Evolutionary conservation across 1,284 basidiomycete species (phyloP).

Genomic region (Ganoderma leucocontextum): DNA sequence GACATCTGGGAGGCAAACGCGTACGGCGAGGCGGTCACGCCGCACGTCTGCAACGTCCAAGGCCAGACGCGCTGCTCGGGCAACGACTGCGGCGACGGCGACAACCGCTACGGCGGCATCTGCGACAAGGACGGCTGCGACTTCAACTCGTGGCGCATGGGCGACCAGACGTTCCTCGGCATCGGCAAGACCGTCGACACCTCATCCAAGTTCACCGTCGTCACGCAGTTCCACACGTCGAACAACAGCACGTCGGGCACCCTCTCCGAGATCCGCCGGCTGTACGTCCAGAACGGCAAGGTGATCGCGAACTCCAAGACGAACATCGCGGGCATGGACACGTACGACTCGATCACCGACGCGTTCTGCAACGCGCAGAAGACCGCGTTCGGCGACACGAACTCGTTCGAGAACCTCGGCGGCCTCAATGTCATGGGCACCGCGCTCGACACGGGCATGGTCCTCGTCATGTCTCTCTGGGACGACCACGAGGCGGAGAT

Average conservation of each 20-base stretch:
- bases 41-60: constrained; percentile 53
- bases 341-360: constrained; percentile 48
- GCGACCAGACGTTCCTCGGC: constrained; percentile 56
- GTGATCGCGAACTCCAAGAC: constrained; percentile 59
- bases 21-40: constrained; percentile 54
- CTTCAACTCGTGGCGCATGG: constrained; percentile 65
- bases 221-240: constrained; percentile 58
- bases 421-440: constrained; percentile 54
- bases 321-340: constrained; percentile 50
- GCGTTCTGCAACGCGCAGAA: constrained; percentile 49
- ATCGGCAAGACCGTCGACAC: constrained; percentile 56
- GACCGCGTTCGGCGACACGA: constrained; percentile 47
- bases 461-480: constrained; percentile 63
- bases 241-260: constrained; percentile 52
- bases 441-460: constrained; percentile 57
- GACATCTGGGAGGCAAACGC: constrained; percentile 66
- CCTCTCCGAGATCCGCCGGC: constrained; percentile 58
- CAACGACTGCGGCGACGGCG: constrained; percentile 47
- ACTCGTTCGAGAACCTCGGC: constrained; percentile 45
- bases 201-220: constrained; percentile 52
- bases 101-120: constrained; percentile 50
- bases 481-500: constrained; percentile 64
- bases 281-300: constrained; percentile 61
- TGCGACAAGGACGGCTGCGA: constrained; percentile 64
- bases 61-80: constrained; percentile 52